These are phyloP conservation scores for Fusarium camptoceras DNA, from an alignment of 2,329 filamentous ascomycete genomes.

Conservation along the genomic window DNA sequence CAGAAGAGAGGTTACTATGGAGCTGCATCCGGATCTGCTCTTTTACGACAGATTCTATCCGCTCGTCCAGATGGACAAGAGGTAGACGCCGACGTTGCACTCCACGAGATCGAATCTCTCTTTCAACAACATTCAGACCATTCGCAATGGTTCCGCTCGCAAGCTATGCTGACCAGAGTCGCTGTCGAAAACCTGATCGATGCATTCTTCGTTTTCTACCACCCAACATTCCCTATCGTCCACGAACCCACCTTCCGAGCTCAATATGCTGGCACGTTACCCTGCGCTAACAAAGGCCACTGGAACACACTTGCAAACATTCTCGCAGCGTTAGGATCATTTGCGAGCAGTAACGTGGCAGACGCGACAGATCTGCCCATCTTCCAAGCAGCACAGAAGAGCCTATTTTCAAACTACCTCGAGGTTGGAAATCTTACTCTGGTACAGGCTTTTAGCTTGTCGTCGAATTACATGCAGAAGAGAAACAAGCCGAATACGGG, in stretches of 20 bases:
- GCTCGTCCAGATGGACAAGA: slow-evolving; percentile 30
- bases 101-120: slow-evolving; percentile 28
- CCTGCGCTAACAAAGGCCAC: slow-evolving; percentile 20
- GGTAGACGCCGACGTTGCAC: slow-evolving; percentile 22
- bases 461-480: slow-evolving; percentile 28
- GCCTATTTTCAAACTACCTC: slow-evolving; percentile 27
- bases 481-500: slow-evolving; percentile 30
- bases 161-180: slow-evolving; percentile 32
- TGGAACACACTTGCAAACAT: slow-evolving; percentile 29
- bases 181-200: slow-evolving; percentile 30
- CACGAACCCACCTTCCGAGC: slow-evolving; percentile 36
- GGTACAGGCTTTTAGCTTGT: slow-evolving; percentile 23
- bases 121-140: slow-evolving; percentile 34
- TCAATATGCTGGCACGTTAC: slow-evolving; percentile 16
- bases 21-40: slow-evolving; percentile 28
- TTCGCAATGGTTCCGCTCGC: slow-evolving; percentile 30
- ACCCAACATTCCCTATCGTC: slow-evolving; percentile 23
- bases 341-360: slow-evolving; percentile 12
- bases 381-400: slow-evolving; percentile 26
- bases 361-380: slow-evolving; percentile 16
- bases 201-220: slow-evolving; percentile 25
- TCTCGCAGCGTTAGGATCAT: slow-evolving; percentile 19
- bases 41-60: slow-evolving; percentile 30
- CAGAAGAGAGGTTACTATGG: slow-evolving; percentile 34
- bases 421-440: slow-evolving; percentile 29